Evolutionary conservation across 306 rosid genomes (phyloP).

Genomic region (Canavalia ensiformis): DNA sequence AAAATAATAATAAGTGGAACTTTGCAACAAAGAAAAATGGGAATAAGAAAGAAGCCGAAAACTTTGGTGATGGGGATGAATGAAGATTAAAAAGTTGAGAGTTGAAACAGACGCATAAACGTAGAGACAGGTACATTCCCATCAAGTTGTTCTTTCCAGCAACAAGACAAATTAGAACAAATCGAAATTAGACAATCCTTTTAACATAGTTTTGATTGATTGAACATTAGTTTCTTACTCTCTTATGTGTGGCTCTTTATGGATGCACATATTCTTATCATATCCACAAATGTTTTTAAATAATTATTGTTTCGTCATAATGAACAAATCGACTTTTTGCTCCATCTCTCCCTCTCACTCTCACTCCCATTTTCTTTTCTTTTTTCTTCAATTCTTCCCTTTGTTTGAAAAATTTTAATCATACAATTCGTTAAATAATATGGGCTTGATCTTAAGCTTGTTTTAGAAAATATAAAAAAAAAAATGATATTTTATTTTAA

Average conservation of each 20-base stretch:
- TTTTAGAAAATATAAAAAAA: not conserved
- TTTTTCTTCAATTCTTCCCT: not conserved
- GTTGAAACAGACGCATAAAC: conserved; percentile 39
- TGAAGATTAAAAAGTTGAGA: conserved; percentile 33
- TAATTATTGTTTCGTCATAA: conserved; percentile 37
- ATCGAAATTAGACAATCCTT: conserved; percentile 44
- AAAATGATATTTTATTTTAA: not conserved
- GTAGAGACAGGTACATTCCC: conserved; percentile 27
- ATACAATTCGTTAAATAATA: not conserved
- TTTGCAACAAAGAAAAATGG: not conserved
- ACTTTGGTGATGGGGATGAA: conserved; percentile 35
- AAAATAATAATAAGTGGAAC: no score
- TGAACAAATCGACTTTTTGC: conserved; percentile 12
- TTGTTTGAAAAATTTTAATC: not conserved
- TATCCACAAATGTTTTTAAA: conserved; percentile 45
- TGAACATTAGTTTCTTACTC: conserved; percentile 35
- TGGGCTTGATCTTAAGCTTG: not conserved
- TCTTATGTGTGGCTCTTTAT: conserved; percentile 45
- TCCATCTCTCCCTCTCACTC: not conserved
- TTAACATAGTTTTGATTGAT: conserved; percentile 44
- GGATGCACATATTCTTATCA: conserved; percentile 42
- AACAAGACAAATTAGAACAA: conserved; percentile 45
- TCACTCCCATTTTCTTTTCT: not conserved
- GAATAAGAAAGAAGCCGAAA: not conserved
- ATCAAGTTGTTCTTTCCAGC: conserved; percentile 43